Base-by-base conservation (phyloP, 352 stramenopile species). In the Pythium biforme region DNA sequence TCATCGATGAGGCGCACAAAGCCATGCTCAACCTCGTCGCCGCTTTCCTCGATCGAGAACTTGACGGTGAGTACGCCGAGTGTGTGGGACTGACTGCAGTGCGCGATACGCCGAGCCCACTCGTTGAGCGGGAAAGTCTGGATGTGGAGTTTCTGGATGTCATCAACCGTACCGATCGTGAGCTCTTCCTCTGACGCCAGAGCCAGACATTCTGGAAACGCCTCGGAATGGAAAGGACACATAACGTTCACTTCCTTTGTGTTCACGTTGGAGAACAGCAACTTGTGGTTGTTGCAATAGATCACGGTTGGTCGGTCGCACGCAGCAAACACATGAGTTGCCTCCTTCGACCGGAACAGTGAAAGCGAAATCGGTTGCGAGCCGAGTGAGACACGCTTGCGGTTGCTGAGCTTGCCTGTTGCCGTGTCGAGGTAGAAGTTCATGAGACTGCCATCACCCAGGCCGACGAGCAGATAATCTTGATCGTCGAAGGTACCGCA, bases 61-160 rank as follows among this genome's bases (percentile, higher is more conserved):
- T 82, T 92, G 22, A 94, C 66, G 2, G 86, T 96, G 14, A 89
- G 65, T 23, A 97, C 88, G 19, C 77, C 86, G 19, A 97, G 73
- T 12, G 86, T 94, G 53, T 93, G 83, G 0, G 88, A 93, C 31
- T 88, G 68, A 3, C 73, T 59, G 45, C 92, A 85, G 55, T 97
- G 84, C n/a, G 89, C 83, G 66, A 99, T 97, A 59, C 92, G 79
- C 25, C 94, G 88, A 2, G 96, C 94, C 72, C 91, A 96, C 74
- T 98, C 96, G 33, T 95, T 92, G 17, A 99, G 68, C 55, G 87
- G 91, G 60, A 97, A 94, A 33, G 96, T 98, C 59, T 98, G 96
- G 50, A 99, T 98, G 77, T 99, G 97, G 37, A 99, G 85, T 68
- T 99, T 99, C 68, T 99, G 96, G 66, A 99, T 99, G 68, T 99